phyloP scores from a whole-genome alignment of 2,329 filamentous ascomycete species.

The Thelonectria blattea region DNA sequence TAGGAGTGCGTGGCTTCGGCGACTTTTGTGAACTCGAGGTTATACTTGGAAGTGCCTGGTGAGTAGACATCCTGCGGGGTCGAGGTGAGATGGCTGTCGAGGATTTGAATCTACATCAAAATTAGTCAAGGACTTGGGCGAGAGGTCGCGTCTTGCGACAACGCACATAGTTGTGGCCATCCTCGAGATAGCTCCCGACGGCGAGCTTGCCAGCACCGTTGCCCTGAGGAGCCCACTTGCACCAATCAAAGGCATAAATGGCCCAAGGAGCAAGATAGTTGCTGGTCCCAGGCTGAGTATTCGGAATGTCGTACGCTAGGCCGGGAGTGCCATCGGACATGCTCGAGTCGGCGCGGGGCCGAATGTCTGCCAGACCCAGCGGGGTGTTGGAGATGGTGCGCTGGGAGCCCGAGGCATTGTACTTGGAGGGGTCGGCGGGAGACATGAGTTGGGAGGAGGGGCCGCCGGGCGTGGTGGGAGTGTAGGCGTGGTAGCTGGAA shows the following conservation, averaged over 20 bases:
- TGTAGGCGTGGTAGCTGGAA: conserved; percentile 61
- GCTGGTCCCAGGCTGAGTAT: conserved; percentile 74
- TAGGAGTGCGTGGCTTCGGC: conserved; percentile 98
- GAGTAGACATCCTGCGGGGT: conserved; percentile 72
- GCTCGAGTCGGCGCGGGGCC: conserved; percentile 82
- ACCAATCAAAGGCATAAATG: conserved; percentile 98
- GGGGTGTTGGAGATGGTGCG: conserved; percentile 80
- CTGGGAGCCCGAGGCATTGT: conserved; percentile 62
- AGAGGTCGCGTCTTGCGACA: neutral
- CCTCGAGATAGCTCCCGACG: conserved; percentile 94
- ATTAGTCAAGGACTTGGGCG: neutral
- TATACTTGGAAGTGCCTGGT: conserved; percentile 74
- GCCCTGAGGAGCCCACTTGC: conserved; percentile 89
- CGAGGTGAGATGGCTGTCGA: conserved; percentile 81
- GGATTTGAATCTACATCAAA: conserved; percentile 84
- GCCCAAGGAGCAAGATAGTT: conserved; percentile 95
- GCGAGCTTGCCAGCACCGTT: conserved; percentile 90
- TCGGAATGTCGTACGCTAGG: conserved; percentile 69
- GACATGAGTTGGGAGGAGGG: conserved; percentile 70
- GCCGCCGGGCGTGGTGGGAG: conserved; percentile 69
- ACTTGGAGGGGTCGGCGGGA: conserved; percentile 58
- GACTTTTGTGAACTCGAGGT: conserved; percentile 88
- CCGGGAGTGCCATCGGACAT: conserved; percentile 74
- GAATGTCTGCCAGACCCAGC: conserved; percentile 88
- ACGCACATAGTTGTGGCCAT: conserved; percentile 92